Base-by-base conservation (phyloP, 352 stramenopile genomes). In the Elongisporangium anandrum region DNA sequence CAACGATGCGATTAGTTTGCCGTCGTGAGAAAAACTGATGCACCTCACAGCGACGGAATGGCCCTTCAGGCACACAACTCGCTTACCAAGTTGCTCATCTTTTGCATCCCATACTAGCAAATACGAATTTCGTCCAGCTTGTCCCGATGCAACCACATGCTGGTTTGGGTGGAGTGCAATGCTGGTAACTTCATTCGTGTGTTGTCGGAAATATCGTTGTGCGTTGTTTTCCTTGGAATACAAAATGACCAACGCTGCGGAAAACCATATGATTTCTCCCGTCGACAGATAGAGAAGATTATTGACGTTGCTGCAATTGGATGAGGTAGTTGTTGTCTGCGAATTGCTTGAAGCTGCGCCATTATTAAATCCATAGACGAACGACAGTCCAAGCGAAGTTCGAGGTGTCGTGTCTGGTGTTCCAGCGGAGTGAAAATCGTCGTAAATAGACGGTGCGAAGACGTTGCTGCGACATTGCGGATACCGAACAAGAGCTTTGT, bases 1-100 rank as follows among this genome's bases (percentile, higher is more conserved):
- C 17, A 91, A 61, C 10, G 81, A 91, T 51, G 75, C 79, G 22
- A 89, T 57, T 2, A 91, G 52, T 54, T 87, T 88, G 9, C 81
- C 81, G 52, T 91, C 79, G 54, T 91, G 77, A 6, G 77, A 89
- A 56, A 89, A 88, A 54, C 73, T 88, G 49, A 91, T 81, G 1
- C 68, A 80, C 2, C 77, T 68, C 41, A 91, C 77, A 7, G 75
- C 65, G 17, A 88, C 72, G 15, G 70, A 66, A 63, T 87, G 81
- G 2, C 81, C 81, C 15, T 69, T 73, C 5, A 91, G 59, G 38
- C 68, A 75, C 6, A 73, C 72, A 34, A 89, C 77, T 15, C 79
- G 79, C 53, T 81, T 76, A 4, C 77, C 79, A 7, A 89, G 53
- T n/a, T 58, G 56, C 19, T 86, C 70, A 53, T 87, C 77, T n/a